Conservation (phyloP, 2,329 filamentous ascomycete genomes). For the Zymoseptoria ardabiliae region DNA sequence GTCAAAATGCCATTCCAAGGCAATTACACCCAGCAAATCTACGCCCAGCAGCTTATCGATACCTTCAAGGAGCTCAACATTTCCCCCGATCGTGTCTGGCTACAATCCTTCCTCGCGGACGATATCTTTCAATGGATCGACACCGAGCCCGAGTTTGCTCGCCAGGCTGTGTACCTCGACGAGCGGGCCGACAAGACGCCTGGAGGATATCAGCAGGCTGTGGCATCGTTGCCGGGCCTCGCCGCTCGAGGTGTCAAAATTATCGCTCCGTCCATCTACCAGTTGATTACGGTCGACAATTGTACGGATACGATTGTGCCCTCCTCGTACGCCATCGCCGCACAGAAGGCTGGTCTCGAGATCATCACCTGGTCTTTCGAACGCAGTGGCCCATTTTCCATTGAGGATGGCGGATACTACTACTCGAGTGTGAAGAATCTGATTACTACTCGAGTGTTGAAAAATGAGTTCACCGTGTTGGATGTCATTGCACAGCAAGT, state of each 20-base stretch:
- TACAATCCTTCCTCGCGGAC: slow-evolving; percentile 54
- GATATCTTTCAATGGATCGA: slow-evolving; percentile 58
- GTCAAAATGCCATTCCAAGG: slow-evolving; percentile 59
- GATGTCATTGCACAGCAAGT: slow-evolving; percentile 58
- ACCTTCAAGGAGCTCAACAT: slow-evolving; percentile 50
- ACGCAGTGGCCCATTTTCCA: slow-evolving; percentile 52
- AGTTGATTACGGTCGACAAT: slow-evolving; percentile 47
- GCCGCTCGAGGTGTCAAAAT: slow-evolving; percentile 53
- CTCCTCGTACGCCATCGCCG: slow-evolving; percentile 54
- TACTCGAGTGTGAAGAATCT: slow-evolving; percentile 44
- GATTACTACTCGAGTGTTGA: slow-evolving; percentile 47
- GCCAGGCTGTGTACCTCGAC: slow-evolving; percentile 59
- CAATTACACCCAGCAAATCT: slow-evolving; percentile 58
- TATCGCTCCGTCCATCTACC: slow-evolving; percentile 56
- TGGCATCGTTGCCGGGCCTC: slow-evolving; percentile 50
- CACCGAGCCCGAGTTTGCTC: slow-evolving; percentile 52
- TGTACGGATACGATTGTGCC: slow-evolving; percentile 52
- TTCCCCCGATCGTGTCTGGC: slow-evolving; percentile 48
- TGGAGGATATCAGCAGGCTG: slow-evolving; percentile 46
- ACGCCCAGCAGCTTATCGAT: slow-evolving; percentile 58
- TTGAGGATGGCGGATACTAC: slow-evolving; percentile 50
- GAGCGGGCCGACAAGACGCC: slow-evolving; percentile 48
- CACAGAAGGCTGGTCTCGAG: slow-evolving; percentile 54
- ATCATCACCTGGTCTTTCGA: slow-evolving; percentile 65
- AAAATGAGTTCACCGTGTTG: slow-evolving; percentile 56